Evolutionary conservation across 768 basidiomycete genomes (phyloP), one percentile per base, ranked within the genome.

Genomic region (Tricholomella constricta): DNA sequence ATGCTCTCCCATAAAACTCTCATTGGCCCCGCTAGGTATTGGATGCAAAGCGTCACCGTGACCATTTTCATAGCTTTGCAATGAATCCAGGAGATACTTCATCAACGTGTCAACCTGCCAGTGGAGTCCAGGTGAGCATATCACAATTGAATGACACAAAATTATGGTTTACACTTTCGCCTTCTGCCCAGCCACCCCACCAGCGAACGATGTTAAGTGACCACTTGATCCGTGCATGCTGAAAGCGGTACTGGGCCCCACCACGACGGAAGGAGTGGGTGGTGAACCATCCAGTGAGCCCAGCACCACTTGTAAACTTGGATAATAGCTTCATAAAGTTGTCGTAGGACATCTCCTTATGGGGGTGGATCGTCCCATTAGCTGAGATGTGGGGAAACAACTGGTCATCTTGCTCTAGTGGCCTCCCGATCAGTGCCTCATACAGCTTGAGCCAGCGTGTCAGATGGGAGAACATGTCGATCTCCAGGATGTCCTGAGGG

Each of bases 51-150:
- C 65, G 36, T 72, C 60, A 2, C 65, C 53, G 50, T 73, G 66
- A 1, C 60, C 60, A 17, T 56, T 57, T 48, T 73, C 71, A 42
- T 62, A 67, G 14, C 61, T 66, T 27, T 68, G 61, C 2, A 73
- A 55, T 8, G 65, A 65, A 45, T 75, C 66, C 15, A 74, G 26
- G 3, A 74, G 66, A 51, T 73, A 74, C 29, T 63, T 62, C 51
- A 72, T 69, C 22, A 74, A 42, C 2, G 69, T 72, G 49, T 74
- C 72, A 9, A 68, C 63, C 69, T 69, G 22, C n/a, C n/a, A n/a
- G n/a, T 22, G 6, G 41, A 29, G 29, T 11, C 29, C 29, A 25
- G 17, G 41, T 42, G 6, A n/a, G 9, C 19, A 9, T n/a, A 7
- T 8, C 11, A 20, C 7, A 22, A 20, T 9, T 4, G 9, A 42